Percentiles rank a stretch among this genome's conserved stretches.
phyloP scores from a whole-genome alignment of 1,139 yeast genomes.

The Taphrina communis region DNA sequence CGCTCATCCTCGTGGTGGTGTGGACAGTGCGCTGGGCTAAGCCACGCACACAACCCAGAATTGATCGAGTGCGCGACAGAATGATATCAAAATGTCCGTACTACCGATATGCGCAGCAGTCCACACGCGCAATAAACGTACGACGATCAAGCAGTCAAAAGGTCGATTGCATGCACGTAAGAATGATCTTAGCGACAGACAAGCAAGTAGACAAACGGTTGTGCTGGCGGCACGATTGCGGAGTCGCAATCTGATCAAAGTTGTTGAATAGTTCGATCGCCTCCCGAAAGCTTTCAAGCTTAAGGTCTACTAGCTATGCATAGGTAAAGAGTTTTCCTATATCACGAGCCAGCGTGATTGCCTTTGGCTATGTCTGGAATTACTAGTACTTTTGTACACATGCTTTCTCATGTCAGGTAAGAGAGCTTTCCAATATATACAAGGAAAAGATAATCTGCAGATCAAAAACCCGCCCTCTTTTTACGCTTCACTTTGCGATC shows the following conservation, averaged over 20 bases:
- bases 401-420: no score
- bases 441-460: neutral
- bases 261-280: neutral
- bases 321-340: neutral
- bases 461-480: constrained; percentile 21
- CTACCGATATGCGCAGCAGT: no score
- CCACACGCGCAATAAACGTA: no score
- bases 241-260: constrained; percentile 6
- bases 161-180: no score
- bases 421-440: constrained; percentile 2
- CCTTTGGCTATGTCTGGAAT: no score
- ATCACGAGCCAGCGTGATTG: neutral
- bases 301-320: neutral
- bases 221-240: constrained; percentile 4
- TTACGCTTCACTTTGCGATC: constrained; percentile 16
- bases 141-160: no score
- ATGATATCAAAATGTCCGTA: neutral
- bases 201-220: no score
- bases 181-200: no score
- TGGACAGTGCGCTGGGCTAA: constrained; percentile 6
- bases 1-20: constrained; percentile 1
- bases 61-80: neutral
- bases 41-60: neutral
- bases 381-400: no score
- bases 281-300: no score